Evolutionary conservation across 148 eudicot genomes (phyloP).

Genomic region (Silene latifolia): DNA sequence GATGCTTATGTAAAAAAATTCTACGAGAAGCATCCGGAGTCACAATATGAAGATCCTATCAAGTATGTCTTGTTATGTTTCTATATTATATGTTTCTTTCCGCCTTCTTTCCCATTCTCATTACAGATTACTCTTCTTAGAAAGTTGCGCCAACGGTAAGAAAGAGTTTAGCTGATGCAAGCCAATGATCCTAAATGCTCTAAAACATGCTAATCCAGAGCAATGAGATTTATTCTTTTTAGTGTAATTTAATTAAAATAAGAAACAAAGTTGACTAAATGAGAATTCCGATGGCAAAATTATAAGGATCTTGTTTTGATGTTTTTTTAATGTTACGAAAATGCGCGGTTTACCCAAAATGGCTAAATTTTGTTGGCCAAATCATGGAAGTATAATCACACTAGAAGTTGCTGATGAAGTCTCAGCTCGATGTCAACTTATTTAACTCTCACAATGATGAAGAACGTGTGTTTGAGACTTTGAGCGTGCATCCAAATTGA

Average conservation of each 20-base stretch:
- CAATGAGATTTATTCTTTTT: not conserved
- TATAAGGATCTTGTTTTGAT: too few relatives aligned
- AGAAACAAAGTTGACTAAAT: too few relatives aligned
- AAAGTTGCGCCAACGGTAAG: not conserved
- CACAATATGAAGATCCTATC: constrained; percentile 76
- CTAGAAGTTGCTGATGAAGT: not conserved
- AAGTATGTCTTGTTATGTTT: constrained; percentile 41
- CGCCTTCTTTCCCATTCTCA: not conserved
- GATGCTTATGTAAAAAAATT: constrained; percentile 69
- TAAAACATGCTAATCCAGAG: too few relatives aligned
- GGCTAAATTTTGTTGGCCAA: too few relatives aligned
- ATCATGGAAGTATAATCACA: not conserved
- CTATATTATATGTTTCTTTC: not conserved
- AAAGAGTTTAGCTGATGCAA: not conserved
- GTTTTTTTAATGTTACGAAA: too few relatives aligned
- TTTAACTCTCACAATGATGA: too few relatives aligned
- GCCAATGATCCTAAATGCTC: not conserved
- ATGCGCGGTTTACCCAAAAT: too few relatives aligned
- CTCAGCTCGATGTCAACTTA: too few relatives aligned
- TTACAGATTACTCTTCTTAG: not conserved
- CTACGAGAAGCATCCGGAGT: constrained; percentile 63
- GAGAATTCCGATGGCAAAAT: too few relatives aligned
- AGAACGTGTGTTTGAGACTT: too few relatives aligned
- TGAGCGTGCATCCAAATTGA: too few relatives aligned
- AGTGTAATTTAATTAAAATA: not conserved